These are phyloP conservation scores for Phytophthora hybrid DNA, from an alignment of 352 stramenopile species.

Conservation along the genomic window DNA sequence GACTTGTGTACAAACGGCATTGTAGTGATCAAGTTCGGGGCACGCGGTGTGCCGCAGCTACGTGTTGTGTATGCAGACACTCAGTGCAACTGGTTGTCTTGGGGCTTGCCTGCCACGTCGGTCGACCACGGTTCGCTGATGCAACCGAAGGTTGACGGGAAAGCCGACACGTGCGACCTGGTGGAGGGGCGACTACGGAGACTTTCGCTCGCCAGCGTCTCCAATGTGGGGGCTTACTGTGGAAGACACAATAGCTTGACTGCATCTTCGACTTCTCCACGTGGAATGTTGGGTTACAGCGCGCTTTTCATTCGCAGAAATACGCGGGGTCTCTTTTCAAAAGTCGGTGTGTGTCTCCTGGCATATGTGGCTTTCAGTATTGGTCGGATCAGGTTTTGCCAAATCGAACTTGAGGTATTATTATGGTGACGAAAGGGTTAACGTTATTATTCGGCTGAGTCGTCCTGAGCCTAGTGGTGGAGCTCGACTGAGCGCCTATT, in stretches of 20 bases:
- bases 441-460: slow-evolving; percentile 18
- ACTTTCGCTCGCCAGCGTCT: slow-evolving; percentile 51
- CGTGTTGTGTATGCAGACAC: slow-evolving; percentile 65
- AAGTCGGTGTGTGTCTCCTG: too few species aligned
- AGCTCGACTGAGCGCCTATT: not conserved
- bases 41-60: slow-evolving; percentile 53
- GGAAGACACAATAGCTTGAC: too few species aligned
- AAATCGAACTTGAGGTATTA: too few species aligned
- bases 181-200: slow-evolving; percentile 60
- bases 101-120: slow-evolving; percentile 44
- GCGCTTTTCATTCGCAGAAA: too few species aligned
- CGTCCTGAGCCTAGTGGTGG: not conserved
- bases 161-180: slow-evolving; percentile 60
- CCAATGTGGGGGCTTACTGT: too few species aligned
- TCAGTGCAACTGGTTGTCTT: slow-evolving; percentile 68
- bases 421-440: too few species aligned
- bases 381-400: too few species aligned
- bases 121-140: slow-evolving; percentile 29
- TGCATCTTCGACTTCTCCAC: too few species aligned
- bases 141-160: slow-evolving; percentile 53
- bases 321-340: too few species aligned
- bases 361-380: too few species aligned
- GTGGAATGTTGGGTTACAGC: too few species aligned
- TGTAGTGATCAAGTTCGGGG: slow-evolving; percentile 63
- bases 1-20: too few species aligned